A percentile compares a stretch with the other conserved stretches of the same genome.
phyloP scores from a whole-genome alignment of 225 moss, liverwort and hornwort species.

The Pseudisothecium myosuroides region DNA sequence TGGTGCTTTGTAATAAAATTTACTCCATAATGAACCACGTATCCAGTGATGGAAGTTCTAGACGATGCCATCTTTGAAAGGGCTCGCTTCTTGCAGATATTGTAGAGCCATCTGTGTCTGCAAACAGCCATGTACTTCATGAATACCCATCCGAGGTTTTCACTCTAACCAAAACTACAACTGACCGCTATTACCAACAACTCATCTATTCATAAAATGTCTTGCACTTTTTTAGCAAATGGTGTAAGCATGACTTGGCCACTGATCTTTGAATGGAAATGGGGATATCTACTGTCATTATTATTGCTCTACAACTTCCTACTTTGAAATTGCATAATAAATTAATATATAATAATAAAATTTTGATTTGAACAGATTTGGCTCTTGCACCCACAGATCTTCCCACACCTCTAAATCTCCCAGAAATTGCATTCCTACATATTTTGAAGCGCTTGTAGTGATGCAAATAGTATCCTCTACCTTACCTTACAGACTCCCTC shows the following conservation, averaged over 20 bases:
- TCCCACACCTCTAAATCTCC: not conserved
- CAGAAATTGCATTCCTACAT: not conserved
- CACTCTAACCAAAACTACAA: not conserved
- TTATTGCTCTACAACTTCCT: not conserved
- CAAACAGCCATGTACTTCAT: not conserved
- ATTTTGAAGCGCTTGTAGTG: not conserved
- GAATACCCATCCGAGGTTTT: not conserved
- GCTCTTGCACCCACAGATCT: not conserved
- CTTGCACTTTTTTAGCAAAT: not conserved
- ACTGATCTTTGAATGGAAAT: not conserved
- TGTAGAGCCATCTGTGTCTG: conserved; percentile 93
- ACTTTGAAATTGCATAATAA: not conserved
- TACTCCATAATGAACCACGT: not conserved
- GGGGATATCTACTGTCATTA: no score
- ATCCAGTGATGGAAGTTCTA: not conserved
- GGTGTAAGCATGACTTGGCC: not conserved
- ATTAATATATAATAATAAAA: not conserved
- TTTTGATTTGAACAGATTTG: not conserved
- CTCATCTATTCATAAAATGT: not conserved
- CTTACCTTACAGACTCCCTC: not conserved
- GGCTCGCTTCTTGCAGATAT: conserved; percentile 58
- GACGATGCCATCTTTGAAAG: conserved; percentile 53
- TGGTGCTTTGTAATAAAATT: not conserved
- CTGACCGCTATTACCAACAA: not conserved
- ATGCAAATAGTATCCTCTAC: not conserved